Conservation (phyloP, 768 basidiomycete species). For the Asterophora lycoperdoides region DNA sequence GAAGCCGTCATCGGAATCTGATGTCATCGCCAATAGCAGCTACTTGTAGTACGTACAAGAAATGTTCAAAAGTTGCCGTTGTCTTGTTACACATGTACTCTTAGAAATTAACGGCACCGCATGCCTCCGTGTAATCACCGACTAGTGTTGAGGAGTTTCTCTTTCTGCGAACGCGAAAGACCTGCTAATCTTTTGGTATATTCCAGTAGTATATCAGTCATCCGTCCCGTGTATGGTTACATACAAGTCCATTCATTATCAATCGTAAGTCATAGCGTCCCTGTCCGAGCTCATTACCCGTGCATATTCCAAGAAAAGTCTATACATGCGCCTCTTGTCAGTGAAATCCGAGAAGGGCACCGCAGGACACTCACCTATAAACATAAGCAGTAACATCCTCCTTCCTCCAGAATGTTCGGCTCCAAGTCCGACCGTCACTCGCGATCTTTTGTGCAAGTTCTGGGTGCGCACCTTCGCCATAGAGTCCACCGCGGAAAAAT, state of each 20-base stretch:
- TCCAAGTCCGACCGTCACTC: slow-evolving; percentile 26
- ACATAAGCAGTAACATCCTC: slow-evolving; percentile 48
- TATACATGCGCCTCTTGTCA: not conserved
- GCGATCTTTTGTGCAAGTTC: slow-evolving; percentile 35
- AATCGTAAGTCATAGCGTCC: slow-evolving; percentile 24
- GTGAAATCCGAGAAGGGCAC: not conserved
- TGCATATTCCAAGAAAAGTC: slow-evolving; percentile 27
- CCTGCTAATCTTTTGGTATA: too few relatives aligned
- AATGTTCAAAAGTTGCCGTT: too few relatives aligned
- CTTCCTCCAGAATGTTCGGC: slow-evolving; percentile 39
- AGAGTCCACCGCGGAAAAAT: slow-evolving; percentile 56
- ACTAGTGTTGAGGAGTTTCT: too few relatives aligned
- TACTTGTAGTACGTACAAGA: too few relatives aligned
- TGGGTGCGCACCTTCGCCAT: slow-evolving; percentile 48
- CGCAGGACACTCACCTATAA: slow-evolving; percentile 32
- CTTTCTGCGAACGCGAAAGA: too few relatives aligned
- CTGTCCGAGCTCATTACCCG: slow-evolving; percentile 27
- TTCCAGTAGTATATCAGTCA: too few relatives aligned
- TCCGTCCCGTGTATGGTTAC: too few relatives aligned
- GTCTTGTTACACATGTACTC: too few relatives aligned
- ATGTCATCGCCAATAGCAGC: too few relatives aligned
- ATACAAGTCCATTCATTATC: not conserved
- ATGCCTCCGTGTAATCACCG: too few relatives aligned
- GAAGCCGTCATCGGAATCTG: slow-evolving; percentile 41
- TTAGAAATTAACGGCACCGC: too few relatives aligned